Evolutionary conservation across 306 rosid genomes (phyloP), one percentile per base, ranked within the genome.

Genomic region (Trifolium pratense): DNA sequence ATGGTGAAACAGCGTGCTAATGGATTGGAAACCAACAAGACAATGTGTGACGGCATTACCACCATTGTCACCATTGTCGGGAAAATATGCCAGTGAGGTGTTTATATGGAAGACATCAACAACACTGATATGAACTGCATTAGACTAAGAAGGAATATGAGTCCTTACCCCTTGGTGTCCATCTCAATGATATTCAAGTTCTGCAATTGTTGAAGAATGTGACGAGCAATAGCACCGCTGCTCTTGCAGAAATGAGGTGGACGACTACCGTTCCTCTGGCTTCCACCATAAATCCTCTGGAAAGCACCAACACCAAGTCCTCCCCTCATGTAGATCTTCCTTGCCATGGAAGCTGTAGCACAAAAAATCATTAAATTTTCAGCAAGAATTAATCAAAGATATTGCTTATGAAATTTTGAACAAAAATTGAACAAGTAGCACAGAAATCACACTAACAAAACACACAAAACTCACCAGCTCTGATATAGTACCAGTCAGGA

Each of bases 401-500:
- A 21, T 21, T 21, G 1, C 25, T 21, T 21, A 21, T 21, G 25
- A 21, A 21, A 21, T 21, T 21, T 21, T 21, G 25, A 21, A 21
- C 25, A 21, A 21, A 21, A 21, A 21, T 21, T 2, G 2, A 21
- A 21, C 25, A 21, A 21, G 25, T 2, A 21, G 25, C 3, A 21
- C 3, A 9, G 11, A 53, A 70, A 36, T 13, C 34, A 32, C 14
- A 2, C 15, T 0, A 4, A 23, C 0, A 3, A 8, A 1, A 52
- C 29, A 48, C 52, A 6, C n/a, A 5, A 31, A 16, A 40, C 83
- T 32, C 58, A 90, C 96, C 91, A n/a, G 91, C 86, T 81, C 96
- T 83, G 7, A 86, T 62, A 34, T 52, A 90, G 73, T 90, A 90
- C 96, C 93, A 90, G 48, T 90, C 93, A 11, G 96, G 84, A 70